These are phyloP conservation scores for Teunomyces pallodes DNA, from an alignment of 805 yeast genomes.

Conservation along the genomic window DNA sequence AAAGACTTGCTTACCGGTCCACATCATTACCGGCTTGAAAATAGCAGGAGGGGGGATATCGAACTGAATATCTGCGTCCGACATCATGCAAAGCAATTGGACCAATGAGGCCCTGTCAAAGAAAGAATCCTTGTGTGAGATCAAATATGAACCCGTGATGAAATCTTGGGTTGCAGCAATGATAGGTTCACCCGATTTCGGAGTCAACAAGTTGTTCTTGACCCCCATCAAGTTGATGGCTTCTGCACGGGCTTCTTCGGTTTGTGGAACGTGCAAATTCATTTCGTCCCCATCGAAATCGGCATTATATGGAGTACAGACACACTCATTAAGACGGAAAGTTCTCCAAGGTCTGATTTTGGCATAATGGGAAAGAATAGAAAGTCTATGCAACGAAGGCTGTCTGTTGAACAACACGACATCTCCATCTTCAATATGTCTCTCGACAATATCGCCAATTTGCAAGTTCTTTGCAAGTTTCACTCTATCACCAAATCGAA, in stretches of 20 bases:
- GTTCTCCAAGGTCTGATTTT: constrained; percentile 98
- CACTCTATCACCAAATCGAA: constrained; percentile 82
- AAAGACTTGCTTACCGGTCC: constrained; percentile 98
- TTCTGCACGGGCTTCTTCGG: constrained; percentile 98
- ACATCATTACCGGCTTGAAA: constrained; percentile 79
- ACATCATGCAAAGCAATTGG: constrained; percentile 90
- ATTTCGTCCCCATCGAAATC: constrained; percentile 99
- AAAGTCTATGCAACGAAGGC: constrained; percentile 93
- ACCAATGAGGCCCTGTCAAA: constrained; percentile 83
- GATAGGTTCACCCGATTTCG: constrained; percentile 97
- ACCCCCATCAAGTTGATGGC: constrained; percentile 99
- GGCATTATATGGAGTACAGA: constrained; percentile 98
- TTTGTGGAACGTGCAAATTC: constrained; percentile 98
- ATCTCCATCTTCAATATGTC: constrained; percentile 97
- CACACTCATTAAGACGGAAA: constrained; percentile 95
- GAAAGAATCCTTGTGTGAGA: constrained; percentile 90
- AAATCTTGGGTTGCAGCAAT: constrained; percentile 99
- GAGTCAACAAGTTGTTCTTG: constrained; percentile 89
- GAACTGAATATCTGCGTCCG: constrained; percentile 83
- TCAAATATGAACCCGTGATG: constrained; percentile 91
- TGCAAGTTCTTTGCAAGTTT: constrained; percentile 73
- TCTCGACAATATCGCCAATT: constrained; percentile 91
- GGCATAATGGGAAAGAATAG: constrained; percentile 93
- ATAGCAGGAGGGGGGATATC: constrained; percentile 96
- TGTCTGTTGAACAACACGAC: constrained; percentile 94